Conservation (phyloP, 78 protist genomes). For the Polysphondylium violaceum region DNA sequence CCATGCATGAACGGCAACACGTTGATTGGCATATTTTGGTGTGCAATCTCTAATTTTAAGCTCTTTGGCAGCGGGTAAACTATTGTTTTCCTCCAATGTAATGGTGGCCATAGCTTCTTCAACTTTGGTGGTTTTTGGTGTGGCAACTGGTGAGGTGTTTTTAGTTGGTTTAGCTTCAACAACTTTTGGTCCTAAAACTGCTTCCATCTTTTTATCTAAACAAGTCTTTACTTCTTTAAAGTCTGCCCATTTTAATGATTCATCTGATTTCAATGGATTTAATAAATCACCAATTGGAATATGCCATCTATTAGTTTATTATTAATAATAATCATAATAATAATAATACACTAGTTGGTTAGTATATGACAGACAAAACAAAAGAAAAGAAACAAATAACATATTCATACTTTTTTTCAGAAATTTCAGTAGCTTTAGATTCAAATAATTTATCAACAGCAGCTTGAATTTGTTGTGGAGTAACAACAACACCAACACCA, state of each 20-base stretch:
- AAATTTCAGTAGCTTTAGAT: conserved; percentile 23
- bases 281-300: conserved; percentile 74
- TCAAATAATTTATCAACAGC: conserved; percentile 45
- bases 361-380: not conserved
- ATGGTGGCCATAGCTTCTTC: conserved; percentile 24
- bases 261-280: conserved; percentile 52
- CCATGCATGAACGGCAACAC: conserved; percentile 94
- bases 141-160: not conserved
- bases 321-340: not conserved
- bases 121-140: not conserved
- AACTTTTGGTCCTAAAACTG: conserved; percentile 53
- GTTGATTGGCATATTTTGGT: conserved; percentile 48
- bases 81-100: conserved; percentile 42
- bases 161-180: conserved; percentile 17
- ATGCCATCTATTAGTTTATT: conserved; percentile 29
- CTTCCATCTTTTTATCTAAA: conserved; percentile 28
- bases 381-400: not conserved
- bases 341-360: no score
- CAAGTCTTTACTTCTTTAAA: conserved; percentile 38
- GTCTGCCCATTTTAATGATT: conserved; percentile 77
- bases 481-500: conserved; percentile 77
- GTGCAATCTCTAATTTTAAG: conserved; percentile 73
- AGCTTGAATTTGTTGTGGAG: conserved; percentile 35
- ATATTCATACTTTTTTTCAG: conserved; percentile 31
- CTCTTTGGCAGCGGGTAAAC: conserved; percentile 63